A percentile compares a stretch with the other conserved stretches of the same genome.
Conservation (phyloP, 176 grass and related monocot genomes). For the Guadua angustifolia region DNA sequence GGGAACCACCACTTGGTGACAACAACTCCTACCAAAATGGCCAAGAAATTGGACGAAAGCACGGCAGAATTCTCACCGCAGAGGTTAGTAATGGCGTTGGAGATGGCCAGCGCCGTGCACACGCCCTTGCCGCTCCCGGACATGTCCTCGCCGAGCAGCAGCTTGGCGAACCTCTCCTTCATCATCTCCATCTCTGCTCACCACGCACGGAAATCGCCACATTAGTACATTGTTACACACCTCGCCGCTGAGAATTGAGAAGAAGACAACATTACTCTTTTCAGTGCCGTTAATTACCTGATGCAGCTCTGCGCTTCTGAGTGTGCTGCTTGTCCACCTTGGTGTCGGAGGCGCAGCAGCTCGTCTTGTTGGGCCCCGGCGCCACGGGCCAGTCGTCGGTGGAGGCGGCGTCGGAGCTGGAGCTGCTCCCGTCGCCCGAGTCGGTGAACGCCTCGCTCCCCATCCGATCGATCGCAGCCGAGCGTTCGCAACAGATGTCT, state of each 20-base stretch:
- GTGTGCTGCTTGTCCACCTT: conserved; percentile 40
- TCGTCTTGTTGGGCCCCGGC: conserved; percentile 12
- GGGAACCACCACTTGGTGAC: not conserved
- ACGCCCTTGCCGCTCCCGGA: conserved; percentile 94
- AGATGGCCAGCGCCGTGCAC: conserved; percentile 89
- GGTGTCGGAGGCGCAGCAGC: conserved; percentile 26
- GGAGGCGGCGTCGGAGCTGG: conserved; percentile 70
- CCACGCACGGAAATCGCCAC: not conserved
- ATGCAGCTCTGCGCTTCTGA: conserved; percentile 36
- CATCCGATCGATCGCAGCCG: conserved; percentile 11
- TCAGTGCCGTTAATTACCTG: not conserved
- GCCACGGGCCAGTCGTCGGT: conserved; percentile 44
- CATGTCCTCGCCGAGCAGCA: conserved; percentile 99
- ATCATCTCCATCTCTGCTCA: conserved; percentile 81
- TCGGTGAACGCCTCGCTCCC: conserved; percentile 68
- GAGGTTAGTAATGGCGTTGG: conserved; percentile 96
- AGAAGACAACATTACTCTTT: not conserved
- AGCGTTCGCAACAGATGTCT: not conserved
- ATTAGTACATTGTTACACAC: not conserved
- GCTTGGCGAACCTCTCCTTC: conserved; percentile 96
- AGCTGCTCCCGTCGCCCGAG: conserved; percentile 63
- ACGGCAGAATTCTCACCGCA: conserved; percentile 56
- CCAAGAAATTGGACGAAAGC: not conserved
- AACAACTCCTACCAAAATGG: not conserved
- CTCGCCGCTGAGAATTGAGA: not conserved